Conservation (phyloP, 2,329 filamentous ascomycete species). For the Chrysoporthe puriensis region DNA sequence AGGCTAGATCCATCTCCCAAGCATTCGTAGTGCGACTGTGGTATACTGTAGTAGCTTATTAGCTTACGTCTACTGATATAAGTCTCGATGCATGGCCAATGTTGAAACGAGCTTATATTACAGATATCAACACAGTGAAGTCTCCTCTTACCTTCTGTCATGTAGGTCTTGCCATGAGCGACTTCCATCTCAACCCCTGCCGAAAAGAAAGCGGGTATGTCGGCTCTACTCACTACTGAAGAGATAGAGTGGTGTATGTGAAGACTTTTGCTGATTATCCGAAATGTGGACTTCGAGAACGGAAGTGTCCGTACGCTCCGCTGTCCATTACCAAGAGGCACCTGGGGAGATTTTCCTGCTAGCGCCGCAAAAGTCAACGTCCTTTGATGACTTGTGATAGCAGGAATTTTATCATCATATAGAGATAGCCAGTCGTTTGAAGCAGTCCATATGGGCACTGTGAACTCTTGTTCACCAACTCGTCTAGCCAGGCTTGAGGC, state of each 20-base stretch:
- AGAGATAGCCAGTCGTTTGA: conserved; percentile 13
- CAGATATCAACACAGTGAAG: background rate
- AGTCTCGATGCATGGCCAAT: background rate
- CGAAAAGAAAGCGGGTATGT: conserved; percentile 33
- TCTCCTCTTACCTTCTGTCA: conserved; percentile 28
- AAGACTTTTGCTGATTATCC: conserved; percentile 28
- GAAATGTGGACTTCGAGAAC: conserved; percentile 31
- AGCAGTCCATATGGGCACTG: background rate
- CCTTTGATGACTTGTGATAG: background rate
- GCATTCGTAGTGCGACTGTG: conserved; percentile 35
- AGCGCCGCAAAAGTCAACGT: background rate
- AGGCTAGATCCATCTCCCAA: conserved; percentile 34
- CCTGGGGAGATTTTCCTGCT: background rate
- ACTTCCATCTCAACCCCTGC: conserved; percentile 27
- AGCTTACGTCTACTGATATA: background rate
- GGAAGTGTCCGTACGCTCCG: conserved; percentile 30
- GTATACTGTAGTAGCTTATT: conserved; percentile 30
- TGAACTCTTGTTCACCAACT: conserved; percentile 12
- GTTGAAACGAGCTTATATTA: no score
- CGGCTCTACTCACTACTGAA: conserved; percentile 32
- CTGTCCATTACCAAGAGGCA: background rate
- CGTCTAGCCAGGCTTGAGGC: conserved; percentile 15
- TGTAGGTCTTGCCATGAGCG: background rate
- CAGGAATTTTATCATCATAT: background rate
- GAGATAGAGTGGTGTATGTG: conserved; percentile 33